Conservation (phyloP, 352 stramenopile species). For the Globisporangium carolinianum region DNA sequence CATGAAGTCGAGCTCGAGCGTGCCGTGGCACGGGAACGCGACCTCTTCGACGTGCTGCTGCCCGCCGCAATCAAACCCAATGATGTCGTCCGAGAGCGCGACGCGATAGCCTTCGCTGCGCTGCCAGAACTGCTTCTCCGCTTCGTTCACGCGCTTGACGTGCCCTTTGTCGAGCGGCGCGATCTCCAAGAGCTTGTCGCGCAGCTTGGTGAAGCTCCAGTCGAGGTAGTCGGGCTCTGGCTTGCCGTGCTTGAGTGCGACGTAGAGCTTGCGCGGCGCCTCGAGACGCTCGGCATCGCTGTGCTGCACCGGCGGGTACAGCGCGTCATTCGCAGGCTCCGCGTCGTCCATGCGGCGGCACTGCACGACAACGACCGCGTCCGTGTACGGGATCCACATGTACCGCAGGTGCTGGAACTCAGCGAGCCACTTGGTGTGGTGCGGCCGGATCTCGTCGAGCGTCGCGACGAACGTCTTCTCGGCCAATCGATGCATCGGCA, state of each 20-base stretch:
- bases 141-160: slow-evolving; percentile 92
- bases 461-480: slow-evolving; percentile 93
- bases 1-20: slow-evolving; percentile 91
- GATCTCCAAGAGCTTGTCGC: slow-evolving; percentile 74
- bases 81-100: slow-evolving; percentile 90
- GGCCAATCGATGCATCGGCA: slow-evolving; percentile 89
- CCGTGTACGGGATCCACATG: slow-evolving; percentile 99
- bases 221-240: slow-evolving; percentile 57
- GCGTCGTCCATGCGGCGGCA: slow-evolving; percentile 53
- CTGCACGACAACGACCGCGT: slow-evolving; percentile 93
- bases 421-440: slow-evolving; percentile 69
- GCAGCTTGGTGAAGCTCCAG: slow-evolving; percentile 81
- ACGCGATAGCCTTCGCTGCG: slow-evolving; percentile 89
- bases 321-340: slow-evolving; percentile 29
- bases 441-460: slow-evolving; percentile 74
- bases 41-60: slow-evolving; percentile 98
- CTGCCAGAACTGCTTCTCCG: slow-evolving; percentile 96
- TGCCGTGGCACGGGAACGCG: slow-evolving; percentile 84
- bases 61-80: slow-evolving; percentile 98
- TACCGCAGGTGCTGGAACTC: slow-evolving; percentile 90
- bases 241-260: slow-evolving; percentile 51
- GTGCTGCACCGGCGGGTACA: slow-evolving; percentile 36
- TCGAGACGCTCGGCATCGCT: slow-evolving; percentile 62
- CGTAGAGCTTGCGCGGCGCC: slow-evolving; percentile 74
- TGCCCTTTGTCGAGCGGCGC: slow-evolving; percentile 89